Percentiles rank a stretch among this genome's conserved stretches.
These are phyloP conservation scores for Flammula alnicola DNA, from an alignment of 1,284 basidiomycete genomes.

Conservation along the genomic window DNA sequence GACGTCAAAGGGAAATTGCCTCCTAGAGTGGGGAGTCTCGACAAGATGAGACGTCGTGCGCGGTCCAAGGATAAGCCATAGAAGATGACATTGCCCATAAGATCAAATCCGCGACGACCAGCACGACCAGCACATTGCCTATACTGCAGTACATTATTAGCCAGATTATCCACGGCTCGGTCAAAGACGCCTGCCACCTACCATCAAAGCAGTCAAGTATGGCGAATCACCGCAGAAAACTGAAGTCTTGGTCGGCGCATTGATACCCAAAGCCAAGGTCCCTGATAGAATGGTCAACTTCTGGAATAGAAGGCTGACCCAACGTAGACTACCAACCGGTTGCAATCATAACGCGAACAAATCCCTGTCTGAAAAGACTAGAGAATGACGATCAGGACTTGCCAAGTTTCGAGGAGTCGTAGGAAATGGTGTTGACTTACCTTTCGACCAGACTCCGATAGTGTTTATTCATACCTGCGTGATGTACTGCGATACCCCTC, in stretches of 20 bases:
- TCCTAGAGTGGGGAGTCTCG: conserved; percentile 63
- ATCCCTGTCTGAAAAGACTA: conserved; percentile 65
- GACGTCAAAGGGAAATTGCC: conserved; percentile 70
- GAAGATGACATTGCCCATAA: conserved; percentile 73
- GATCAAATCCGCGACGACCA: conserved; percentile 71
- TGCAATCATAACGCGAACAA: conserved; percentile 65
- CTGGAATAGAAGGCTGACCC: no score
- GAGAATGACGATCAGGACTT: no score
- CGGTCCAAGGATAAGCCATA: conserved; percentile 67
- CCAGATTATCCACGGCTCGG: no score
- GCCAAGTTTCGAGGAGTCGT: no score
- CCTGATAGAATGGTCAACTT: no score
- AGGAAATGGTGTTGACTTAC: no score
- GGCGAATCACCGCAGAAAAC: conserved; percentile 74
- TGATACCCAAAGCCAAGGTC: conserved; percentile 75
- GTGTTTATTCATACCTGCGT: conserved; percentile 67
- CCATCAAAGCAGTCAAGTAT: conserved; percentile 66
- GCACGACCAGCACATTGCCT: conserved; percentile 75
- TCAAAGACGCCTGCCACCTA: no score
- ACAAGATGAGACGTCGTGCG: conserved; percentile 64
- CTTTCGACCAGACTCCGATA: conserved; percentile 67
- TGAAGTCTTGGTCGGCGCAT: conserved; percentile 68
- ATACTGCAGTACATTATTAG: no score
- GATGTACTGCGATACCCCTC: conserved; percentile 72
- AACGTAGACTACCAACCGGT: conserved; percentile 61